phyloP scores from a whole-genome alignment of 768 basidiomycete species.

The Hemileccinum impolitum region DNA sequence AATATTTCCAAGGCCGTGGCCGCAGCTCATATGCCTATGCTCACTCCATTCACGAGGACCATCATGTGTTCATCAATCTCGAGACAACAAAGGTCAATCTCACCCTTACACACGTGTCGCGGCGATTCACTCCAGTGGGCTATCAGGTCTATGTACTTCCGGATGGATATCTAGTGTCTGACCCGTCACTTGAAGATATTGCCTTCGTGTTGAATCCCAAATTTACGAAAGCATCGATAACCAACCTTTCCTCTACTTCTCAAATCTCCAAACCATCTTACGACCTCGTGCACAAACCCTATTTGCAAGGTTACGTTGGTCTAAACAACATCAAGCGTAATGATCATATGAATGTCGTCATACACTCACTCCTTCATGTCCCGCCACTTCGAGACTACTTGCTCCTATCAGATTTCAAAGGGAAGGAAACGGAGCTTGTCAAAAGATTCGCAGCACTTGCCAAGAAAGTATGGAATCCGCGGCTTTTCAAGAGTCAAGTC shows the following conservation, averaged over 20 bases:
- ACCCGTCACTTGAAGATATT: slow-evolving; percentile 96
- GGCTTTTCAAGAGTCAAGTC: slow-evolving; percentile 96
- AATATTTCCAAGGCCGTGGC: slow-evolving; percentile 97
- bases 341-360: slow-evolving; percentile 96
- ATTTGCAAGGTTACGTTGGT: slow-evolving; percentile 91
- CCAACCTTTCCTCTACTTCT: slow-evolving; percentile 52
- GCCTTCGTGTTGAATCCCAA: slow-evolving; percentile 83
- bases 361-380: slow-evolving; percentile 90
- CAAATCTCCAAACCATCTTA: slow-evolving; percentile 75
- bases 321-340: slow-evolving; percentile 97
- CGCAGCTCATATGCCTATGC: slow-evolving; percentile 92
- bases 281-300: slow-evolving; percentile 77
- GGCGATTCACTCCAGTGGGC: slow-evolving; percentile 14
- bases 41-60: slow-evolving; percentile 96
- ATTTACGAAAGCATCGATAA: slow-evolving; percentile 64
- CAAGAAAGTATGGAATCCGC: slow-evolving; percentile 95
- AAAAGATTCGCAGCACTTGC: slow-evolving; percentile 84
- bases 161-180: slow-evolving; percentile 94
- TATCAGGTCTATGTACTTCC: slow-evolving; percentile 92
- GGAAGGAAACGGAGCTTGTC: slow-evolving; percentile 82
- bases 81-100: slow-evolving; percentile 75
- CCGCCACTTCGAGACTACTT: slow-evolving; percentile 86
- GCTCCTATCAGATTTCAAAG: slow-evolving; percentile 67
- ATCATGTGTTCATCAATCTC: slow-evolving; percentile 97
- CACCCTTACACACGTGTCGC: slow-evolving; percentile 15